Evolutionary conservation across 2,329 filamentous ascomycete genomes (phyloP).

Genomic region (Monosporascus sp.): DNA sequence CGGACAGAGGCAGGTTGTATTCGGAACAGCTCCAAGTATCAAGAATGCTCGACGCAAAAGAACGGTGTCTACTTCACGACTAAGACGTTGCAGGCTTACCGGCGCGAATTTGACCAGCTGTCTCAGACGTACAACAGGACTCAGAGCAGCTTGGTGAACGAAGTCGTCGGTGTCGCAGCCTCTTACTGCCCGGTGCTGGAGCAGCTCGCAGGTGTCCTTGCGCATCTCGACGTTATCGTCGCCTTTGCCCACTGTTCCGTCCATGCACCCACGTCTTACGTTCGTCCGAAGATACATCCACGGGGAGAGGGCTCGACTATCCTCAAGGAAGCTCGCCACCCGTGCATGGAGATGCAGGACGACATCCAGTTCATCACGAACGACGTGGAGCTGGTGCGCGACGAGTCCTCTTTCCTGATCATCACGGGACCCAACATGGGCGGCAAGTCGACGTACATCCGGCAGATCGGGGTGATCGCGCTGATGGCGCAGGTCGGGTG

Average conservation of each 20-base stretch:
- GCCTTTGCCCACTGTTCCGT: constrained; percentile 90
- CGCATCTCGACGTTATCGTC: constrained; percentile 92
- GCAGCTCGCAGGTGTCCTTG: constrained; percentile 78
- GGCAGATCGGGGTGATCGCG: constrained; percentile 93
- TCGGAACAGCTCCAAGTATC: constrained; percentile 82
- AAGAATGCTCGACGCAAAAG: constrained; percentile 97
- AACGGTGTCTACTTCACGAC: constrained; percentile 99
- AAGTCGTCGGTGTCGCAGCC: constrained; percentile 88
- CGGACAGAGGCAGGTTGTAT: constrained; percentile 89
- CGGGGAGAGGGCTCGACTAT: constrained; percentile 84
- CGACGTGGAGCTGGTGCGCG: constrained; percentile 76
- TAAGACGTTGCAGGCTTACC: constrained; percentile 67
- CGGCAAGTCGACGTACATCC: constrained; percentile 96
- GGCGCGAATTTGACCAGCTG: constrained; percentile 88
- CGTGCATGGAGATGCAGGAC: constrained; percentile 98
- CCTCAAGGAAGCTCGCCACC: constrained; percentile 89
- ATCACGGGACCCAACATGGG: constrained; percentile 99
- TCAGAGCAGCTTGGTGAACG: constrained; percentile 82
- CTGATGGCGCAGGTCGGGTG: constrained; percentile 96
- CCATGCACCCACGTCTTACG: constrained; percentile 87
- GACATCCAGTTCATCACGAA: constrained; percentile 99
- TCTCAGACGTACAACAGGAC: constrained; percentile 94
- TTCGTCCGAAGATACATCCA: constrained; percentile 82
- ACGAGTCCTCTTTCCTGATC: constrained; percentile 83
- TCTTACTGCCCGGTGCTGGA: constrained; percentile 94